Evolutionary conservation across 352 stramenopile species (phyloP), one percentile per base, ranked within the genome.

Genomic region (Elongisporangium prolatum): DNA sequence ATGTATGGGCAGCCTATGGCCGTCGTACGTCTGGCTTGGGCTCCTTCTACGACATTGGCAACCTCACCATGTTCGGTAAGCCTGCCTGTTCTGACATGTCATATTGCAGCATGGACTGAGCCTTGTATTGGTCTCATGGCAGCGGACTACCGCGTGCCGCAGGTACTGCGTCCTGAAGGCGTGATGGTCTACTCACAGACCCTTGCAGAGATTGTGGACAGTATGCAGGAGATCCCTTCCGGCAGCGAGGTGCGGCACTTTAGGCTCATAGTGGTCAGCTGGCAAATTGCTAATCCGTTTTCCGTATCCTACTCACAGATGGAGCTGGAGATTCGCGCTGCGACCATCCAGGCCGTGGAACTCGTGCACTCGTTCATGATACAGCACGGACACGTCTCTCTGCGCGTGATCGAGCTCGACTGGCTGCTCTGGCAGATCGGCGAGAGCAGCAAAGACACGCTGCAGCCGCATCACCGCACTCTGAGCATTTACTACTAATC

Each of bases 401-500:
- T 89, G 16, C 75, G 85, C 28, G 80, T 95, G 21, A 80, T 90
- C 40, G 85, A 96, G 58, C 75, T 96, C 20, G 88, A 96, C 67
- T 96, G 88, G 88, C 59, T 93, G 22, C 68, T 96, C 8, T 96
- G 88, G 88, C 81, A 96, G 60, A 85, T 84, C 60, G 88, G 88
- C 3, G 88, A 96, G 52, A 63, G 83, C 54, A 74, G 64, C 59
- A 95, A 93, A 55, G 73, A 93, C 22, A n/a, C 59, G n/a, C 61
- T 96, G 44, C 59, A 75, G 54, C 80, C 83, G 24, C 84, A 97
- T 64, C 88, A 97, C 65, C 80, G 85, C 50, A 94, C 84, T 47
- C 74, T 86, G 20, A 95, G 80, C 49, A 77, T 93, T 24, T 97
- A 91, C 65, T 97, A 97, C 57, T 97, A 59, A 53, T 16, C 21